Base-by-base conservation (phyloP, 208 protist genomes). In the Blastocrithidia nonstop region DNA sequence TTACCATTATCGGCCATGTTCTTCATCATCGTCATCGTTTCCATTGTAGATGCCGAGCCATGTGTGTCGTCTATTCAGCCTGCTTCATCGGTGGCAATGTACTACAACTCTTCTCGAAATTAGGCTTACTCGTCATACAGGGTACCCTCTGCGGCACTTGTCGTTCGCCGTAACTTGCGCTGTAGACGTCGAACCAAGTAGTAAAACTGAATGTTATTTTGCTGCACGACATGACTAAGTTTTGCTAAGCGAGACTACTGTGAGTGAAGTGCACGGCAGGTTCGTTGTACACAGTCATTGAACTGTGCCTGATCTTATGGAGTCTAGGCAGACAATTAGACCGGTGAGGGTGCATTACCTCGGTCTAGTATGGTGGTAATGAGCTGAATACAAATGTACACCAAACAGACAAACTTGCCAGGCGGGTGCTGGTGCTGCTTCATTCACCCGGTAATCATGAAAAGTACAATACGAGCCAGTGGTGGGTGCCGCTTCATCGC, bases 331-430 rank as follows among this genome's bases (percentile, higher is more conserved):
- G 64, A 70, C 27, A 83, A 26, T 54, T 93, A 76, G 25, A 76
- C 68, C 15, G 44, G 66, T 3, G 64, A 67, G 9, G 54, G 31
- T 1, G 73, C 73, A 5, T 55, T 45, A 6, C 65, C 66, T 19
- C 84, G 79, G n/a, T 58, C 50, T 24, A 56, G 44, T 28, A 89
- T 73, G 11, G 76, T 76, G 8, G 53, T 69, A 21, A 87, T 49
- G 35, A 93, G 65, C 62, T 93, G 79, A 20, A 71, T 50, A 48
- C 73, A 87, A n/a, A 68, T 75, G 66, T 93, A 93, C 7, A 87
- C 39, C 25, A 93, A 66, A 47, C 72, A 83, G 2, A 66, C 72
- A 48, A 81, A 83, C 54, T 88, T 80, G 44, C 84, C 84, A 7
- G 84, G 79, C 20, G 65, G 41, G 54, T 80, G 66, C 36, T 54